These are phyloP conservation scores for Annulohypoxylon bovei DNA, from an alignment of 495 filamentous ascomycete genomes.

Conservation along the genomic window DNA sequence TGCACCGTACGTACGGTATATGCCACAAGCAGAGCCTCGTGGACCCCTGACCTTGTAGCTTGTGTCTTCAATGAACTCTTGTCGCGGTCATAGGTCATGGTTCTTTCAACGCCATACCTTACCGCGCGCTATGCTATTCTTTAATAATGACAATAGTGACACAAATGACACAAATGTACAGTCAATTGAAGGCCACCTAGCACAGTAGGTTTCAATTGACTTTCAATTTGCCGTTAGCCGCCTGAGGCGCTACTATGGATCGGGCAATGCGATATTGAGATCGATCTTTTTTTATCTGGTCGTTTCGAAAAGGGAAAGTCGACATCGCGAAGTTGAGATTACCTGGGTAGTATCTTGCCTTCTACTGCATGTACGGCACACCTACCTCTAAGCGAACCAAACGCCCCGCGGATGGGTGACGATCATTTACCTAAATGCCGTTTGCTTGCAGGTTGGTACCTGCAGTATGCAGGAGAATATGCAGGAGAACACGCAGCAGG, in stretches of 20 bases:
- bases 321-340: conserved; percentile 28
- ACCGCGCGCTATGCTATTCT: conserved; percentile 23
- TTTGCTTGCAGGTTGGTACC: conserved; percentile 34
- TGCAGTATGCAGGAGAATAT: conserved; percentile 40
- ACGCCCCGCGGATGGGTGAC: conserved; percentile 17
- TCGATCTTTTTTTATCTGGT: conserved; percentile 31
- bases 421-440: conserved; percentile 40
- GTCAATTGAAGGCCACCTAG: neutral
- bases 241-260: conserved; percentile 11
- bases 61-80: neutral
- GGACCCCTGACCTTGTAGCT: neutral
- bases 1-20: neutral
- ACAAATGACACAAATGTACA: no score
- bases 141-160: conserved; percentile 11
- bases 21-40: conserved; percentile 2
- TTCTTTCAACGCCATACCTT: conserved; percentile 14
- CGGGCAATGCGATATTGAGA: conserved; percentile 26
- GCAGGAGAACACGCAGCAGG: conserved; percentile 11
- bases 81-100: neutral
- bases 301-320: conserved; percentile 31
- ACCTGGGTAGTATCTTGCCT: neutral
- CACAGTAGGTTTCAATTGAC: neutral
- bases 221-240: conserved; percentile 31
- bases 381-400: conserved; percentile 33
- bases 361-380: conserved; percentile 13